These are phyloP conservation scores for Podospora tetraspora DNA, from an alignment of 495 filamentous ascomycete genomes.

Conservation along the genomic window DNA sequence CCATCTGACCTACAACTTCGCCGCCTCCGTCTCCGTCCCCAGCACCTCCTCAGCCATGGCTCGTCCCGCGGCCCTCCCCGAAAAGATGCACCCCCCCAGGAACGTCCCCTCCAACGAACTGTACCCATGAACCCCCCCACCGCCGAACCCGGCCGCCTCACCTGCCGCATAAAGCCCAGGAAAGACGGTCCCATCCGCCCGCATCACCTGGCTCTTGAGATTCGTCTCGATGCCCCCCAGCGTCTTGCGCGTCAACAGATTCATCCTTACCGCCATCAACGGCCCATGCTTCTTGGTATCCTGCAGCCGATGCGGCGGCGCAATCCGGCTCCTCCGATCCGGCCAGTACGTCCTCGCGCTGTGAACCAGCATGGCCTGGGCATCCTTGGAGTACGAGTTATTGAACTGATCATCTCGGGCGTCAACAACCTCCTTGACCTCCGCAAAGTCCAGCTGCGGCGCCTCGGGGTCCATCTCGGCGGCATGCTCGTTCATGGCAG, in stretches of 20 bases:
- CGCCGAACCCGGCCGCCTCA: slow-evolving; percentile 51
- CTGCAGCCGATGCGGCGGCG: slow-evolving; percentile 41
- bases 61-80: slow-evolving; percentile 42
- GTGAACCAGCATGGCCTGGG: slow-evolving; percentile 48
- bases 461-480: slow-evolving; percentile 23
- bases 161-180: slow-evolving; percentile 47
- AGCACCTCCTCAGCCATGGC: slow-evolving; percentile 39
- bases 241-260: slow-evolving; percentile 48
- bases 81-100: slow-evolving; percentile 47
- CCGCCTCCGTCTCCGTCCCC: slow-evolving; percentile 9
- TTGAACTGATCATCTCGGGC: slow-evolving; percentile 43
- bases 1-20: neutral
- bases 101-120: slow-evolving; percentile 48
- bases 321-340: slow-evolving; percentile 38
- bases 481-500: slow-evolving; percentile 46
- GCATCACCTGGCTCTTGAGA: slow-evolving; percentile 43
- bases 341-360: slow-evolving; percentile 47
- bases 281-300: slow-evolving; percentile 43
- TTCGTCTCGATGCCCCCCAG: slow-evolving; percentile 52
- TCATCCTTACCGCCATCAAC: slow-evolving; percentile 47
- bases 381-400: slow-evolving; percentile 48
- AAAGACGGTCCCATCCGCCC: slow-evolving; percentile 38
- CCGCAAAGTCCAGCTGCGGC: slow-evolving; percentile 32
- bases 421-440: slow-evolving; percentile 38
- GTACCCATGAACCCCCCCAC: slow-evolving; percentile 50